Evolutionary conservation across 257 asterid genomes (phyloP).

Genomic region (Jaltomata sinuosa): DNA sequence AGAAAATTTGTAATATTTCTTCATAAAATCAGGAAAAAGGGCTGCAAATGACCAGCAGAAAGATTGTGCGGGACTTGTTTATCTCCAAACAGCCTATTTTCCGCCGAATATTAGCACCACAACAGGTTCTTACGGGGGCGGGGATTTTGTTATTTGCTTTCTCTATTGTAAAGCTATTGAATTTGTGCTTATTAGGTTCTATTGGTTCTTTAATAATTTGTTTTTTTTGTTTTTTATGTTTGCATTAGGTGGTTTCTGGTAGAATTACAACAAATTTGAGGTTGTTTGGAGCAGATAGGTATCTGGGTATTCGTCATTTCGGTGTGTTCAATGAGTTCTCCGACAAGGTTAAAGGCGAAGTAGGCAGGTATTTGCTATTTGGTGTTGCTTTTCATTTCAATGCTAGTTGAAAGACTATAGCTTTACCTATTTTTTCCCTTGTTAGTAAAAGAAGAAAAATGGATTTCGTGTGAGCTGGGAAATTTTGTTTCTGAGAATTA

Average conservation of each 20-base stretch:
- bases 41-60: slow-evolving; percentile 49
- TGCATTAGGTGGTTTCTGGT: slow-evolving; percentile 35
- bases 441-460: not conserved
- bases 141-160: no score
- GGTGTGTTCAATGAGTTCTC: slow-evolving; percentile 69
- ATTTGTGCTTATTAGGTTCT: not conserved
- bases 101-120: slow-evolving; percentile 35
- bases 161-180: not conserved
- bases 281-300: slow-evolving; percentile 21
- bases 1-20: not conserved
- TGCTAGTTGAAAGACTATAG: not conserved
- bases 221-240: not conserved
- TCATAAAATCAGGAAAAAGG: not conserved
- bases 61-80: slow-evolving; percentile 54
- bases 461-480: not conserved
- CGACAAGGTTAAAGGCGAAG: slow-evolving; percentile 59
- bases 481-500: not conserved
- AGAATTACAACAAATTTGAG: slow-evolving; percentile 20
- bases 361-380: slow-evolving; percentile 29
- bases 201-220: not conserved
- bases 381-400: not conserved
- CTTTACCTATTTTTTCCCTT: not conserved
- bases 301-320: slow-evolving; percentile 46
- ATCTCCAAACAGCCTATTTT: slow-evolving; percentile 31
- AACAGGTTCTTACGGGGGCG: slow-evolving; percentile 19